A percentile compares a stretch with the other conserved stretches of the same genome.
These are phyloP conservation scores for Craterostigma plantagineum DNA, from an alignment of 257 asterid species.

Conservation along the genomic window DNA sequence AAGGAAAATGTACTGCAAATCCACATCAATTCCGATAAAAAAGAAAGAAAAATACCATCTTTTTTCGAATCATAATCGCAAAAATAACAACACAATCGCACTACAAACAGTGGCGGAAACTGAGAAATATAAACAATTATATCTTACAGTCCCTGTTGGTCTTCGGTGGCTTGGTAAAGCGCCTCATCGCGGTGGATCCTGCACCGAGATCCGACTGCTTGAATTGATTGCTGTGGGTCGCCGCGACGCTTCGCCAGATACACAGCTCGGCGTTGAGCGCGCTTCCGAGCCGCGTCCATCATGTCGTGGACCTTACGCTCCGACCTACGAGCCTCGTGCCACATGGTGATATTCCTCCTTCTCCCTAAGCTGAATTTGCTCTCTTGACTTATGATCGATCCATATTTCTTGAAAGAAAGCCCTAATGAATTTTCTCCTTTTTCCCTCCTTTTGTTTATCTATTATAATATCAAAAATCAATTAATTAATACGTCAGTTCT, in stretches of 20 bases:
- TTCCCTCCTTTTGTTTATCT: too few relatives aligned
- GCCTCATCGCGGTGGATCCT: slow-evolving; percentile 76
- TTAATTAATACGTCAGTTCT: too few relatives aligned
- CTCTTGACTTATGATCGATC: not conserved
- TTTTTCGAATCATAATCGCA: too few relatives aligned
- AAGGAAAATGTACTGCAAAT: too few relatives aligned
- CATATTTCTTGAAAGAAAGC: too few relatives aligned
- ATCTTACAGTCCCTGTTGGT: slow-evolving; percentile 84
- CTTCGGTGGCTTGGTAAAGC: slow-evolving; percentile 76
- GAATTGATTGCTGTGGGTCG: slow-evolving; percentile 88
- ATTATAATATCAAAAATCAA: too few relatives aligned
- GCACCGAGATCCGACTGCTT: slow-evolving; percentile 72
- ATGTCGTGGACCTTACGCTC: slow-evolving; percentile 95
- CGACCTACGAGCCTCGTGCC: slow-evolving; percentile 97
- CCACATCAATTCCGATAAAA: too few relatives aligned
- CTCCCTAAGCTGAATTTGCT: not conserved
- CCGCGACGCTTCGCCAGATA: slow-evolving; percentile 94
- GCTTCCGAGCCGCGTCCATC: slow-evolving; percentile 99
- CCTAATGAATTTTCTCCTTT: too few relatives aligned
- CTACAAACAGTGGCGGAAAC: not conserved
- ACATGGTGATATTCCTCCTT: slow-evolving; percentile 31
- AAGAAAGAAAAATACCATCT: too few relatives aligned
- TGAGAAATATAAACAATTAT: not conserved
- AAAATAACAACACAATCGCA: too few relatives aligned
- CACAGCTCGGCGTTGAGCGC: slow-evolving; percentile 93